These are phyloP conservation scores for Penicillium cosmopolitanum DNA, from an alignment of 495 filamentous ascomycete species.

Conservation along the genomic window DNA sequence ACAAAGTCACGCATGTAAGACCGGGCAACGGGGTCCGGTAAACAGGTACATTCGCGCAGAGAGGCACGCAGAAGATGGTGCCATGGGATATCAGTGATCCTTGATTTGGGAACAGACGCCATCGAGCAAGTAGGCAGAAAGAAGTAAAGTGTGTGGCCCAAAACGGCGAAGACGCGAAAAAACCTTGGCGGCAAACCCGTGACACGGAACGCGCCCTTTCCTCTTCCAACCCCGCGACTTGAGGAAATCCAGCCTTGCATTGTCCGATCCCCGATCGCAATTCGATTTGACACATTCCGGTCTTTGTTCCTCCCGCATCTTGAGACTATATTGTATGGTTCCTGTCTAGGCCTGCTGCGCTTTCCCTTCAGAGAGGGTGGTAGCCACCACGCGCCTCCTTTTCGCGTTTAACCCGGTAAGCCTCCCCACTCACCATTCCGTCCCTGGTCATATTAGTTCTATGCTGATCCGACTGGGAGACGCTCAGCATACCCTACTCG, in stretches of 20 bases:
- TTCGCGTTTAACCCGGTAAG: constrained; percentile 38
- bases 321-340: constrained; percentile 21
- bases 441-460: constrained; percentile 22
- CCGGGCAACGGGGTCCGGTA: constrained; percentile 74
- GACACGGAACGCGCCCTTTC: constrained; percentile 43
- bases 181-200: constrained; percentile 25
- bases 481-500: constrained; percentile 45
- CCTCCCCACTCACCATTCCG: constrained; percentile 28
- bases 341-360: constrained; percentile 22
- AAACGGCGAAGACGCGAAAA: constrained; percentile 37
- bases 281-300: constrained; percentile 25
- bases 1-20: constrained; percentile 61
- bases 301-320: constrained; percentile 2
- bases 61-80: constrained; percentile 74
- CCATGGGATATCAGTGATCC: constrained; percentile 37
- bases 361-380: constrained; percentile 32
- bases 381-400: constrained; percentile 44
- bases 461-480: constrained; percentile 11
- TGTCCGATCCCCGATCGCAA: constrained; percentile 22
- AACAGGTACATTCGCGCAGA: constrained; percentile 82
- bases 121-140: constrained; percentile 1
- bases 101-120: constrained; percentile 5
- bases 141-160: constrained; percentile 20
- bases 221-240: constrained; percentile 30
- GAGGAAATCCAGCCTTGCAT: constrained; percentile 26